Evolutionary conservation across 495 filamentous ascomycete genomes (phyloP).

Genomic region (Annulohypoxylon stygium): DNA sequence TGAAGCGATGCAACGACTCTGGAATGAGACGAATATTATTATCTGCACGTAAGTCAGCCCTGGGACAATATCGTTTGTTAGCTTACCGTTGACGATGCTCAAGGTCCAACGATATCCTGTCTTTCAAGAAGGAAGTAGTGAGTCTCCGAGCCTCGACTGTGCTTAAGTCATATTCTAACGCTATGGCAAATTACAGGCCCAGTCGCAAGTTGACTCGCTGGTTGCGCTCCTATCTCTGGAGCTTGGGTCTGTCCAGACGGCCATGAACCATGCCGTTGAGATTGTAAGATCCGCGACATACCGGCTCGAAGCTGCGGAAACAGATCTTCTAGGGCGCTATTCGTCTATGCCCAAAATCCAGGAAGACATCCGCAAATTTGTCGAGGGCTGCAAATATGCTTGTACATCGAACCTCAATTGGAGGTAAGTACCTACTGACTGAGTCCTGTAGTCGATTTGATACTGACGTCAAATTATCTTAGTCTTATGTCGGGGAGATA

Average conservation of each 20-base stretch:
- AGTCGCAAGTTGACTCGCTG: constrained; percentile 26
- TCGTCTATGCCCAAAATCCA: constrained; percentile 22
- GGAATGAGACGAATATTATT: constrained; percentile 11
- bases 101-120: constrained; percentile 35
- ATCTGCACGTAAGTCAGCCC: constrained; percentile 13
- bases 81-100: background rate
- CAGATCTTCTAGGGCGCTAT: constrained; percentile 27
- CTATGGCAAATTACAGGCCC: constrained; percentile 33
- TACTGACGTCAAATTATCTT: background rate
- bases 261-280: constrained; percentile 30
- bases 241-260: constrained; percentile 30
- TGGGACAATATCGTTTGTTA: background rate
- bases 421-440: constrained; percentile 29
- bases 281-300: constrained; percentile 33
- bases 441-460: background rate
- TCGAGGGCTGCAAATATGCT: constrained; percentile 45
- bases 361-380: constrained; percentile 30
- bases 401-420: constrained; percentile 48
- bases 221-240: constrained; percentile 36
- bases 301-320: constrained; percentile 32
- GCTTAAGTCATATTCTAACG: background rate
- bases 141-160: background rate
- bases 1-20: constrained; percentile 25
- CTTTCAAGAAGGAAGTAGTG: constrained; percentile 35
- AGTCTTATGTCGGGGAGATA: constrained; percentile 31